Percentiles rank a stretch among this genome's conserved stretches.
Evolutionary conservation across 306 rosid species (phyloP).

Genomic region (Castanospermum australe): DNA sequence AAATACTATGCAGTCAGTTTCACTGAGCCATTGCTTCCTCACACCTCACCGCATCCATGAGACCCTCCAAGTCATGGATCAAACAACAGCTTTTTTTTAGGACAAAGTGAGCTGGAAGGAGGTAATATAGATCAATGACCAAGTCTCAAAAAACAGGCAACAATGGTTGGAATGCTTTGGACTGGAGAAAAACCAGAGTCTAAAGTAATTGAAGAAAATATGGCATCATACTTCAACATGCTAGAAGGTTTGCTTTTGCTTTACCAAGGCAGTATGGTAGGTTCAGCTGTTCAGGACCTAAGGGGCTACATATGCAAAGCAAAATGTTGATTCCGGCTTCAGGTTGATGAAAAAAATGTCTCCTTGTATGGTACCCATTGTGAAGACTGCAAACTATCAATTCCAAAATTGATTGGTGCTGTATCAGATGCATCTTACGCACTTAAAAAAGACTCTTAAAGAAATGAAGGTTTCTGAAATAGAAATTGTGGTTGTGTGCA

Average conservation of each 20-base stretch:
- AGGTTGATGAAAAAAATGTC: conserved; percentile 66
- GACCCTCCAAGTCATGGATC: no score
- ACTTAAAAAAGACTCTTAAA: no score
- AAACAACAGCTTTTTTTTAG: conserved; percentile 50
- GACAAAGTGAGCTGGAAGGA: conserved; percentile 78
- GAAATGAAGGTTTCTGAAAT: no score
- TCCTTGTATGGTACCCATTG: conserved; percentile 76
- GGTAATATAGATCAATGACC: conserved; percentile 62
- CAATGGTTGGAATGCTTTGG: conserved; percentile 96
- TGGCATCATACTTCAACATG: conserved; percentile 69
- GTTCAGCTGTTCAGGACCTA: conserved; percentile 71
- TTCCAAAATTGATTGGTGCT: no score
- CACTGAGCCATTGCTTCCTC: no score
- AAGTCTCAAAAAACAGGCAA: conserved; percentile 84
- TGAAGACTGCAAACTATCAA: no score
- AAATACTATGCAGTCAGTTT: no score
- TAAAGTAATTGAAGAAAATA: conserved; percentile 71
- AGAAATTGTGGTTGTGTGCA: no score
- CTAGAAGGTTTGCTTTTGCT: conserved; percentile 84
- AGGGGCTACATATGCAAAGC: conserved; percentile 63
- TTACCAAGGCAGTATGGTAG: conserved; percentile 67
- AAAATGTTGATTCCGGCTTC: conserved; percentile 76
- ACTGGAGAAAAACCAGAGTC: conserved; percentile 55
- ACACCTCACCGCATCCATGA: no score
- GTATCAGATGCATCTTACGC: no score